phyloP scores from a whole-genome alignment of 179 eudicot genomes.

The Nepenthes alata region DNA sequence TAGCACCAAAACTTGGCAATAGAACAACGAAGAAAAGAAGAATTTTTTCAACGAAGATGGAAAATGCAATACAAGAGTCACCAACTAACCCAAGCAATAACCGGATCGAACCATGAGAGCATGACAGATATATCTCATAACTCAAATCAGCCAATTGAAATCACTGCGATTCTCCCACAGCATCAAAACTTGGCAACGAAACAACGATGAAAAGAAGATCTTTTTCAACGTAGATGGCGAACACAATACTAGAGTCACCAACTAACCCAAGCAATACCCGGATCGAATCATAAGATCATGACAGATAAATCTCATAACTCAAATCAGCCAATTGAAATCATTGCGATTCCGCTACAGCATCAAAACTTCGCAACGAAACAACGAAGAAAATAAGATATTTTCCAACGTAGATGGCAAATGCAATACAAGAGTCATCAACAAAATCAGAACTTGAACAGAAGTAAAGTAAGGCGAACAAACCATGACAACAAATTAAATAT shows the following conservation, averaged over 20 bases:
- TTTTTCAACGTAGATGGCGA: too few species aligned
- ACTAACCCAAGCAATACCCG: neutral
- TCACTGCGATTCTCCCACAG: neutral
- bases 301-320: constrained; percentile 7
- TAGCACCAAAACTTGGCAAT: neutral
- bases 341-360: neutral
- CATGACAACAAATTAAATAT: constrained; percentile 4
- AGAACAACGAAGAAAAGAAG: neutral
- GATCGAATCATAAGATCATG: neutral
- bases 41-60: too few species aligned
- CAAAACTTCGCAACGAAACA: neutral
- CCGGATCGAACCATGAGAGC: neutral
- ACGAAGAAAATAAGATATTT: neutral
- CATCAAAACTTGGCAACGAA: neutral
- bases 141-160: constrained; percentile 3
- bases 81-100: neutral
- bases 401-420: too few species aligned
- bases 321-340: constrained; percentile 2
- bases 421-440: too few species aligned
- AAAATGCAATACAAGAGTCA: too few species aligned
- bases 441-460: too few species aligned
- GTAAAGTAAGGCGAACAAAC: constrained; percentile 1
- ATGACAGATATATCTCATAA: constrained; percentile 5
- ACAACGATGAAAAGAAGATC: neutral
- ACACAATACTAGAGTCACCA: too few species aligned